phyloP scores from a whole-genome alignment of 202 grass and related monocot species.

The Bolboschoenoplectus hybrid region DNA sequence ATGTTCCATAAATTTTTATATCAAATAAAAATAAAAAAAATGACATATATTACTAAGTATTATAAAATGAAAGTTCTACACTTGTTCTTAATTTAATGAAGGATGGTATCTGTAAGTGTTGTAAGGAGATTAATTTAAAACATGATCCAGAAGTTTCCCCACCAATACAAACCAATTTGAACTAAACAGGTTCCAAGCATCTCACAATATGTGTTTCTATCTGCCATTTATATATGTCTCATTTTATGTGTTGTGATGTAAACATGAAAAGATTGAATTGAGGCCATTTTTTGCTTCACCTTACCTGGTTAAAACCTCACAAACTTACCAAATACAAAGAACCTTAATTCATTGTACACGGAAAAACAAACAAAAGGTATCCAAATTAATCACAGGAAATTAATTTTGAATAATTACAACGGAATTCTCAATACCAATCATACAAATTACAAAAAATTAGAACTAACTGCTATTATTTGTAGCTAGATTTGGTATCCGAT shows the following conservation, averaged over 20 bases:
- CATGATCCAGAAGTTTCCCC: not conserved
- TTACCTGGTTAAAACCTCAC: not conserved
- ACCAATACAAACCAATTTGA: slow-evolving; percentile 2
- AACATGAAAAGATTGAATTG: not conserved
- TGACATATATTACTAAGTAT: not conserved
- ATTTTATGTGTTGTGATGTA: not conserved
- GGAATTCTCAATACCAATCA: not conserved
- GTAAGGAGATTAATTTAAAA: not conserved
- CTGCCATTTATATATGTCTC: not conserved
- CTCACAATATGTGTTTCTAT: not conserved
- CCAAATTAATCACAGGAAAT: not conserved
- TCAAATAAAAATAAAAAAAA: not conserved
- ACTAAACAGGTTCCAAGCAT: slow-evolving; percentile 15
- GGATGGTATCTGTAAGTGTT: not conserved
- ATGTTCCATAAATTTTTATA: not conserved
- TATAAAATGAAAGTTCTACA: not conserved
- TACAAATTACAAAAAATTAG: not conserved
- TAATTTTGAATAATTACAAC: not conserved
- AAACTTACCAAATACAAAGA: not conserved
- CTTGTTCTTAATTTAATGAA: not conserved
- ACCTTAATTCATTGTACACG: not conserved
- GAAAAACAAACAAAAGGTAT: not conserved
- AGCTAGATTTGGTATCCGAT: not conserved
- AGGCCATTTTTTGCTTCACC: slow-evolving; percentile 1
- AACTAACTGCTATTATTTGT: not conserved